A percentile compares a stretch with the other conserved stretches of the same genome.
These are phyloP conservation scores for Camelina sativa DNA, from an alignment of 345 rosid species.

Conservation along the genomic window DNA sequence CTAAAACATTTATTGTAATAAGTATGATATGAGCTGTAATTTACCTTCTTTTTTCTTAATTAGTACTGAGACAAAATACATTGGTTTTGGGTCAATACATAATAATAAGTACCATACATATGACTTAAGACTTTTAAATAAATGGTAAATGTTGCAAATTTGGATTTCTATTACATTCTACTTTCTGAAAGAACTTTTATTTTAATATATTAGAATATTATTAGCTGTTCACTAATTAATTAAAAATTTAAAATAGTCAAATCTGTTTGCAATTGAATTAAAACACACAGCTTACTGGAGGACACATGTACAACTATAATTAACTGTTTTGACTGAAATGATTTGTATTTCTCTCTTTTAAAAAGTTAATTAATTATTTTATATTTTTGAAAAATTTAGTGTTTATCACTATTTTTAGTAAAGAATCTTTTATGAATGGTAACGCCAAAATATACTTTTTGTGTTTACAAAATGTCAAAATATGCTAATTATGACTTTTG, in stretches of 20 bases:
- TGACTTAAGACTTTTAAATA: neutral
- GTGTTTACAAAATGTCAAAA: neutral
- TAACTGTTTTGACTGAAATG: neutral
- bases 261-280: neutral
- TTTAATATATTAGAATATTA: neutral
- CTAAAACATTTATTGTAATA: neutral
- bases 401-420: neutral
- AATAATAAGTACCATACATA: constrained; percentile 2
- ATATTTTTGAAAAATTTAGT: neutral
- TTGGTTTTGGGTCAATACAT: neutral
- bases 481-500: neutral
- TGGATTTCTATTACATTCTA: neutral
- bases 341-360: neutral
- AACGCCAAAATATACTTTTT: neutral
- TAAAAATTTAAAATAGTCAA: constrained; percentile 16
- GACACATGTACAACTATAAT: constrained; percentile 18
- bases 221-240: neutral
- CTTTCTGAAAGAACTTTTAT: too few relatives aligned
- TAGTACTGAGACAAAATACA: constrained; percentile 4
- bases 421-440: neutral
- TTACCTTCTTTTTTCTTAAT: neutral
- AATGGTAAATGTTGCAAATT: neutral
- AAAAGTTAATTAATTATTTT: neutral
- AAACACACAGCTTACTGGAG: neutral
- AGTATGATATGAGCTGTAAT: neutral